phyloP scores from a whole-genome alignment of 2,329 filamentous ascomycete species.

The Zymoseptoria pseudotritici region DNA sequence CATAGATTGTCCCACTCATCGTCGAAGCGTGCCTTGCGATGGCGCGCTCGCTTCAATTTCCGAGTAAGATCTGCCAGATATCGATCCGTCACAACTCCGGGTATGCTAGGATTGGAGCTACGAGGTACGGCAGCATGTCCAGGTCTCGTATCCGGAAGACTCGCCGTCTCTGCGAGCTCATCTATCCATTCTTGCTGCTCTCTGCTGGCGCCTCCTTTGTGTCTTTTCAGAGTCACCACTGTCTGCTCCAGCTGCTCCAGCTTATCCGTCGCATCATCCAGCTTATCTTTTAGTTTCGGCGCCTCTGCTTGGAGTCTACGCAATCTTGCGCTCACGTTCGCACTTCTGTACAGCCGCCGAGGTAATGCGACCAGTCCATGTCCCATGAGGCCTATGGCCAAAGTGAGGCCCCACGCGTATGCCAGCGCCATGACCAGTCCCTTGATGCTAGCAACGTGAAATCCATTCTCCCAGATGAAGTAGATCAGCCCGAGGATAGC shows the following conservation, averaged over 20 bases:
- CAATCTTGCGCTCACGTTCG: slow-evolving; percentile 66
- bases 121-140: slow-evolving; percentile 32
- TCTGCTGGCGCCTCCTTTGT: slow-evolving; percentile 69
- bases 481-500: slow-evolving; percentile 70
- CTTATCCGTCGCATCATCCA: slow-evolving; percentile 74
- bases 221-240: slow-evolving; percentile 67
- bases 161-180: slow-evolving; percentile 73
- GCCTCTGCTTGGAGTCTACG: slow-evolving; percentile 70
- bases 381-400: slow-evolving; percentile 96
- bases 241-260: slow-evolving; percentile 77
- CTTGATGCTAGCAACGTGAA: slow-evolving; percentile 67
- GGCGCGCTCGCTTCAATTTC: slow-evolving; percentile 70
- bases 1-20: slow-evolving; percentile 81
- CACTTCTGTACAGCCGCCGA: slow-evolving; percentile 68
- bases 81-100: slow-evolving; percentile 81
- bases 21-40: slow-evolving; percentile 73
- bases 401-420: slow-evolving; percentile 84
- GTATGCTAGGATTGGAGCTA: slow-evolving; percentile 33
- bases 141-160: slow-evolving; percentile 54
- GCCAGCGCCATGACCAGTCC: slow-evolving; percentile 84
- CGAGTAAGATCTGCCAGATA: slow-evolving; percentile 87
- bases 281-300: slow-evolving; percentile 74
- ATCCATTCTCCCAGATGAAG: slow-evolving; percentile 69
- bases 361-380: slow-evolving; percentile 92
- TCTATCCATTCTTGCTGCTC: slow-evolving; percentile 93